These are phyloP conservation scores for Pseudozyma sp. DNA, from an alignment of 1,284 basidiomycete genomes.

Conservation along the genomic window DNA sequence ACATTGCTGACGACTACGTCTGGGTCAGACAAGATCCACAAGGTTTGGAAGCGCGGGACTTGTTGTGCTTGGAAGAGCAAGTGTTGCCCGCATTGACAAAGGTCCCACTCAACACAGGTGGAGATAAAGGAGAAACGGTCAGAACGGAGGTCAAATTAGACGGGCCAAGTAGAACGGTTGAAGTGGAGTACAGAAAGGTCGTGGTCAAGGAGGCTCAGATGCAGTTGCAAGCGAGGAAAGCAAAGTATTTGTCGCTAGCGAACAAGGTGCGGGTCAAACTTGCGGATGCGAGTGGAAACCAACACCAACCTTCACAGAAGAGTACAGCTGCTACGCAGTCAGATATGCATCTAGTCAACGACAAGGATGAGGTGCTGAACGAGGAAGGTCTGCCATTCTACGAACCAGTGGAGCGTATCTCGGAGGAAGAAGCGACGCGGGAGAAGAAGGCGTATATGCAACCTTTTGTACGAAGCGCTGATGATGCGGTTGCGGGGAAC, in stretches of 20 bases:
- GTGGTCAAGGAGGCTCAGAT: constrained; percentile 22
- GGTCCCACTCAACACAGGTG: not conserved
- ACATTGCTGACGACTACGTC: constrained; percentile 6
- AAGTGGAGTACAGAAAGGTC: constrained; percentile 18
- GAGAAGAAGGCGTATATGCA: constrained; percentile 44
- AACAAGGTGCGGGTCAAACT: constrained; percentile 8
- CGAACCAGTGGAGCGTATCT: constrained; percentile 58
- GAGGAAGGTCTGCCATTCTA: constrained; percentile 68
- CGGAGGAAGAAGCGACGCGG: constrained; percentile 29
- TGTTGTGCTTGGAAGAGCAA: constrained; percentile 23
- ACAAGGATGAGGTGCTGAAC: constrained; percentile 58
- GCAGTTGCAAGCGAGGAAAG: constrained; percentile 27
- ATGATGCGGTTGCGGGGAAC: constrained; percentile 8
- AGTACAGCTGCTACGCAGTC: not conserved
- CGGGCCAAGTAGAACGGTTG: constrained; percentile 28
- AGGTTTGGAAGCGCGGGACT: constrained; percentile 21
- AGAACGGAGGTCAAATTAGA: constrained; percentile 7
- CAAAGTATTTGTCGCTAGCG: constrained; percentile 1
- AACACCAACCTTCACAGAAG: not conserved
- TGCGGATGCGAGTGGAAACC: too few relatives aligned
- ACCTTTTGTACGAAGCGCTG: constrained; percentile 29
- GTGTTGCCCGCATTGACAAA: constrained; percentile 18
- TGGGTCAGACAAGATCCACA: constrained; percentile 17
- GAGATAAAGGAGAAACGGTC: not conserved
- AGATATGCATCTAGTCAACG: constrained; percentile 35